These are phyloP conservation scores for Prunella vulgaris DNA, from an alignment of 257 asterid genomes.

Conservation along the genomic window DNA sequence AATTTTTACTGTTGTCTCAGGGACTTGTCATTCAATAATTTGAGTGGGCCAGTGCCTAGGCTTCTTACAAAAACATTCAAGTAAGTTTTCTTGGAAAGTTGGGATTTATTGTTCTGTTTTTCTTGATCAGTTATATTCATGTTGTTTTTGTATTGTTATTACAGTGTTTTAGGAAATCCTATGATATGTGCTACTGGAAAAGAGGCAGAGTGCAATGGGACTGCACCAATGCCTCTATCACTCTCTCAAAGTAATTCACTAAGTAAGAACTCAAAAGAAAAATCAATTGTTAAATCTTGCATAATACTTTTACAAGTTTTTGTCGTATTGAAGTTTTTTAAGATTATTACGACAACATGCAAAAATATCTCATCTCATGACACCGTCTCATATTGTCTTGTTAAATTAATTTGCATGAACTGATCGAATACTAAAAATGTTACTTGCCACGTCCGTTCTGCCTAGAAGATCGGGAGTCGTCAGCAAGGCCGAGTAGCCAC, in stretches of 20 bases:
- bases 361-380: too few species aligned
- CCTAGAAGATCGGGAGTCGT: constrained; percentile 36
- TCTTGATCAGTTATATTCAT: background rate
- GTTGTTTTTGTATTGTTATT: background rate
- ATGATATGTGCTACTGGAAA: constrained; percentile 87
- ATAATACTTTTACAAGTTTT: too few species aligned
- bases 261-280: constrained; percentile 41
- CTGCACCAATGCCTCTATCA: constrained; percentile 60
- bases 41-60: constrained; percentile 54
- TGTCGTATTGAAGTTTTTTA: too few species aligned
- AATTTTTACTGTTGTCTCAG: constrained; percentile 30
- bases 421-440: background rate
- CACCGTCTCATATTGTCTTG: too few species aligned
- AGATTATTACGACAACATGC: too few species aligned
- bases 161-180: constrained; percentile 81
- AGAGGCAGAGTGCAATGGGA: constrained; percentile 78
- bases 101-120: background rate
- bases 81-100: constrained; percentile 33
- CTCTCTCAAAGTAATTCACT: constrained; percentile 47
- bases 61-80: constrained; percentile 54
- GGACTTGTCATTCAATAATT: constrained; percentile 71
- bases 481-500: constrained; percentile 38
- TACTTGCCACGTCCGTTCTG: background rate
- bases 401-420: background rate
- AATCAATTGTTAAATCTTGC: background rate